phyloP scores from a whole-genome alignment of 805 yeast species.

The Lachancea sp. region DNA sequence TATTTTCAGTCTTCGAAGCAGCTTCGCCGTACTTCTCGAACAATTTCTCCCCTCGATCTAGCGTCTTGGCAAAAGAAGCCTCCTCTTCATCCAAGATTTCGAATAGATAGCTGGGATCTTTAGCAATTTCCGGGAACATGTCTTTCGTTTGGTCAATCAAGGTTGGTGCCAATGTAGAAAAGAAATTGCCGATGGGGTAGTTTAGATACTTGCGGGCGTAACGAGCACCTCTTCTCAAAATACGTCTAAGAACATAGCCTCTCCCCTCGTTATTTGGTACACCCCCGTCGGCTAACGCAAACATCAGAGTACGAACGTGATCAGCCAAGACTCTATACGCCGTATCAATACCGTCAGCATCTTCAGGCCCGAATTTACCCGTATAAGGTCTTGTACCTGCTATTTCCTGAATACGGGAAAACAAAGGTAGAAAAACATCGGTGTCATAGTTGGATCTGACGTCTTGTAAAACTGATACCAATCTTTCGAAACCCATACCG shows the following conservation, averaged over 20 bases:
- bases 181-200: conserved; percentile 91
- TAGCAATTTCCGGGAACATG: conserved; percentile 85
- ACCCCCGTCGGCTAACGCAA: conserved; percentile 97
- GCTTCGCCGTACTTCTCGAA: conserved; percentile 87
- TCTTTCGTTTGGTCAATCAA: conserved; percentile 80
- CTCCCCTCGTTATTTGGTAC: conserved; percentile 99
- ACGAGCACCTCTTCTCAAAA: conserved; percentile 95
- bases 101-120: conserved; percentile 64
- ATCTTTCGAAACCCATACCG: conserved; percentile 97
- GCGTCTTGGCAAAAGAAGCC: conserved; percentile 86
- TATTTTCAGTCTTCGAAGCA: conserved; percentile 69
- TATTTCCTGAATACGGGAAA: conserved; percentile 78
- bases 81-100: conserved; percentile 96
- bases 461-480: conserved; percentile 89
- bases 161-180: conserved; percentile 87
- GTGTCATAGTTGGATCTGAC: conserved; percentile 94
- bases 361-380: conserved; percentile 92
- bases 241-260: conserved; percentile 96
- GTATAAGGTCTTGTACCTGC: conserved; percentile 88
- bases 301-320: conserved; percentile 93
- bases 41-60: conserved; percentile 95
- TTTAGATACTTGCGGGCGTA: conserved; percentile 94
- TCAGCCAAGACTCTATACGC: conserved; percentile 98
- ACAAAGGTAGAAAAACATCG: conserved; percentile 89
- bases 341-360: conserved; percentile 90